Conservation (phyloP, 1,284 basidiomycete species). For the Ceratobasidium sp. region DNA sequence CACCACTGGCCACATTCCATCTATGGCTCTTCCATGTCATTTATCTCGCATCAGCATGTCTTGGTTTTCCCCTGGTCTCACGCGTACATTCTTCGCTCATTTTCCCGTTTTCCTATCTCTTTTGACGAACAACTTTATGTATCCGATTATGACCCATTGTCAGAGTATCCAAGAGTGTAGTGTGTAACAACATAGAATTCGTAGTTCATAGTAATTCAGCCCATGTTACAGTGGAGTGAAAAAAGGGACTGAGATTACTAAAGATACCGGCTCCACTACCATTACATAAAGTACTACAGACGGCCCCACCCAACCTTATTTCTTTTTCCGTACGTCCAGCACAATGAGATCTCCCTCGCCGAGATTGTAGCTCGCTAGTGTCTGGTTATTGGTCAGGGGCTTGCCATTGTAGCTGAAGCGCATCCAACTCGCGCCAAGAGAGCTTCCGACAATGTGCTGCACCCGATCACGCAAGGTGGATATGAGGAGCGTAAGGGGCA, state of each 20-base stretch:
- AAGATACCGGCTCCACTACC: neutral
- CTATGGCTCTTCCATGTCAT: slow-evolving; percentile 7
- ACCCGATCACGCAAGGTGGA: slow-evolving; percentile 87
- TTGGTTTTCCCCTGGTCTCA: neutral
- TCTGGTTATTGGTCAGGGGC: slow-evolving; percentile 82
- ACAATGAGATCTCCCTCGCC: slow-evolving; percentile 84
- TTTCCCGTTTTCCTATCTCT: neutral
- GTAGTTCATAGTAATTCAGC: slow-evolving; percentile 36
- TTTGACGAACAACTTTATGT: slow-evolving; percentile 1
- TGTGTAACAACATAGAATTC: slow-evolving; percentile 34
- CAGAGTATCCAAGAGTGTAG: slow-evolving; percentile 19
- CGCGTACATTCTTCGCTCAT: slow-evolving; percentile 19
- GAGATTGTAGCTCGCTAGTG: slow-evolving; percentile 84
- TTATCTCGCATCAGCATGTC: slow-evolving; percentile 27
- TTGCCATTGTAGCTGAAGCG: slow-evolving; percentile 77
- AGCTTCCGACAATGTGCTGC: slow-evolving; percentile 69
- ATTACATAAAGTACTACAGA: slow-evolving; percentile 18
- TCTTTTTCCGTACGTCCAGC: slow-evolving; percentile 76
- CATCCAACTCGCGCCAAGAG: slow-evolving; percentile 76
- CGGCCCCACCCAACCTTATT: slow-evolving; percentile 46
- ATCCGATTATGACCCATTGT: slow-evolving; percentile 25
- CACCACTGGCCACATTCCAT: slow-evolving; percentile 5
- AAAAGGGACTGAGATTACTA: slow-evolving; percentile 12
- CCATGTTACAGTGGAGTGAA: slow-evolving; percentile 7
- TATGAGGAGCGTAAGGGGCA: slow-evolving; percentile 80